Evolutionary conservation across 1,139 yeast species (phyloP).

Genomic region (Sugiyamaella sp.): DNA sequence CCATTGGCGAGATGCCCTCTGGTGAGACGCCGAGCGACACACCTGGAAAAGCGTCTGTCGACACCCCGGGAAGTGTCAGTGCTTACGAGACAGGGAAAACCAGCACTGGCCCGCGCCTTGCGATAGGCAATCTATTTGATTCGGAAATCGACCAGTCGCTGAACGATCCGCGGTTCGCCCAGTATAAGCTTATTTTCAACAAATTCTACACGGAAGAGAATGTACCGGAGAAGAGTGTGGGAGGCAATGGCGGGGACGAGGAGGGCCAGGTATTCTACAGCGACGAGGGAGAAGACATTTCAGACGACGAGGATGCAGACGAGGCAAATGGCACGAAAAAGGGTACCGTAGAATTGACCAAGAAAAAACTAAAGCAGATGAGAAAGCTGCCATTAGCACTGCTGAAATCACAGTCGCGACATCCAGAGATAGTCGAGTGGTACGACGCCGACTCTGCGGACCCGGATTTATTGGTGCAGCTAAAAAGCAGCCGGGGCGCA

Average conservation of each 20-base stretch:
- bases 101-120: background rate
- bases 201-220: constrained; percentile 44
- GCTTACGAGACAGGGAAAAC: background rate
- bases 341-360: constrained; percentile 31
- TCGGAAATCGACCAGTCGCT: constrained; percentile 25
- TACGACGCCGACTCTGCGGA: constrained; percentile 83
- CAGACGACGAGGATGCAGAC: constrained; percentile 30
- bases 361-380: constrained; percentile 52
- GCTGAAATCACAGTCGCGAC: constrained; percentile 59
- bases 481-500: constrained; percentile 67
- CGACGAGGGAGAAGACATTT: constrained; percentile 42
- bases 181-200: constrained; percentile 49
- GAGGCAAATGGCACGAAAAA: constrained; percentile 27
- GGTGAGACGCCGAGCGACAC: no score
- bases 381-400: constrained; percentile 68
- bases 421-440: constrained; percentile 85
- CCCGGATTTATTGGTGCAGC: constrained; percentile 63
- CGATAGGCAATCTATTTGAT: constrained; percentile 8
- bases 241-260: constrained; percentile 15
- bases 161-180: constrained; percentile 47
- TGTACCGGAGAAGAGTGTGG: constrained; percentile 23
- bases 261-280: constrained; percentile 42
- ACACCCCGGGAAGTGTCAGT: no score
- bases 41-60: no score
- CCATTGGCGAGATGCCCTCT: no score